Base-by-base conservation (phyloP, 305 asterid genomes). In the Fraxinus latifolia region DNA sequence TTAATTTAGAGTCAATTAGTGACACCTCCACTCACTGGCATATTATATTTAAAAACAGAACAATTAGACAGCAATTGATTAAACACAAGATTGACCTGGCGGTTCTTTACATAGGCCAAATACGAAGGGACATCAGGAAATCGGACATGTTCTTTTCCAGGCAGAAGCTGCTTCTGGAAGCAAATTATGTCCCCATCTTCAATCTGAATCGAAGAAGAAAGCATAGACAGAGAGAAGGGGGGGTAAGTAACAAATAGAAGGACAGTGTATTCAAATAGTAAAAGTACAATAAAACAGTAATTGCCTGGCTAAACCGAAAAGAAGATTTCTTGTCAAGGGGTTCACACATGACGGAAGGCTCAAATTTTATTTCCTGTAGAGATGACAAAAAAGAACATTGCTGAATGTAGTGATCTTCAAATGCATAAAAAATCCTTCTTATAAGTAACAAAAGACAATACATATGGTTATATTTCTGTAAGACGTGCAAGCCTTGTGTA, bases 171-270 rank as follows among this genome's bases (percentile, higher is more conserved):
- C 44, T 88, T 89, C 79, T 89, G 92, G 77, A 88, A 88, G 87
- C 89, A 89, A 79, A 89, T 85, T 74, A 89, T 83, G 83, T 89
- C 92, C 58, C 92, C 92, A 76, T 89, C 90, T 88, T 89, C 92
- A 83, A 89, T 89, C 92, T 89, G 82, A 76, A 27, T 67, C 58
- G 70, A 70, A 37, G 21, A 47, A 33, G 42, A 36, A 39, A 15
- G 21, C 31, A 77, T 4, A 15, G 33, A 32, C 5, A 58, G 74
- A 58, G 80, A 53, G 12, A 8, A 8, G 55, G 58, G 1, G 23
- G 11, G 32, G 5, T 70, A 19, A 32, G 17, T 34, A 36, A 80
- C 27, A 72, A 47, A 73, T n/a, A 44, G 42, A 71, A 23, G 58
- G 55, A 19, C 42, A 2, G 21, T 14, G 17, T 2, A 60, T 44